These are phyloP conservation scores for Kernera saxatilis DNA, from an alignment of 345 rosid genomes.

Conservation along the genomic window DNA sequence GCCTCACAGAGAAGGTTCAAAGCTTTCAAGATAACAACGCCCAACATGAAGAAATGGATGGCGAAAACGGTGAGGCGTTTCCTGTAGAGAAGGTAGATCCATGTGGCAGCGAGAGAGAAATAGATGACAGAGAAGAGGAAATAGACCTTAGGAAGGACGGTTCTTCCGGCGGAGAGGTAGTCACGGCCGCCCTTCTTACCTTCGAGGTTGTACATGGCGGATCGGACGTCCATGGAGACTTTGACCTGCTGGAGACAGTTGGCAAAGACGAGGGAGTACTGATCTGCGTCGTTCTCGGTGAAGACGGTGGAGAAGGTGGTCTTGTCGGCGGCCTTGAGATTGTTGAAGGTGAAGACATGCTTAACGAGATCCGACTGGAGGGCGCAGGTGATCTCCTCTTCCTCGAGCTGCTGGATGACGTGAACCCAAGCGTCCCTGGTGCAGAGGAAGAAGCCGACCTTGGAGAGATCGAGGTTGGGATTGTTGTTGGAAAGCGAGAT, in stretches of 20 bases:
- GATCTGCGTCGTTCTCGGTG: constrained; percentile 54
- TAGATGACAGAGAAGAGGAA: constrained; percentile 66
- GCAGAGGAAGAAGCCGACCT: constrained; percentile 92
- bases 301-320: constrained; percentile 16
- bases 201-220: constrained; percentile 88
- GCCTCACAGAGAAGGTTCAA: constrained; percentile 74
- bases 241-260: constrained; percentile 64
- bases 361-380: constrained; percentile 62
- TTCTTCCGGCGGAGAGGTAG: constrained; percentile 81
- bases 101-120: constrained; percentile 54
- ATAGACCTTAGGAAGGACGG: constrained; percentile 76
- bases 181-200: constrained; percentile 50
- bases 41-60: constrained; percentile 93
- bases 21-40: constrained; percentile 67
- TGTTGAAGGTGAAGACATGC: constrained; percentile 56
- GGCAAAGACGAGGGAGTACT: constrained; percentile 74
- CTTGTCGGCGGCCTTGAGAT: constrained; percentile 33
- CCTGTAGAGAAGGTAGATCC: constrained; percentile 66
- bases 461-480: constrained; percentile 59
- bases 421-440: constrained; percentile 78
- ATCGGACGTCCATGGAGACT: constrained; percentile 71
- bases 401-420: constrained; percentile 72
- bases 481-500: constrained; percentile 46
- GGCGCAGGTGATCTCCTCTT: constrained; percentile 68
- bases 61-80: constrained; percentile 72